Evolutionary conservation across 2,329 filamentous ascomycete species (phyloP).

Genomic region (Cercospora citrullina): DNA sequence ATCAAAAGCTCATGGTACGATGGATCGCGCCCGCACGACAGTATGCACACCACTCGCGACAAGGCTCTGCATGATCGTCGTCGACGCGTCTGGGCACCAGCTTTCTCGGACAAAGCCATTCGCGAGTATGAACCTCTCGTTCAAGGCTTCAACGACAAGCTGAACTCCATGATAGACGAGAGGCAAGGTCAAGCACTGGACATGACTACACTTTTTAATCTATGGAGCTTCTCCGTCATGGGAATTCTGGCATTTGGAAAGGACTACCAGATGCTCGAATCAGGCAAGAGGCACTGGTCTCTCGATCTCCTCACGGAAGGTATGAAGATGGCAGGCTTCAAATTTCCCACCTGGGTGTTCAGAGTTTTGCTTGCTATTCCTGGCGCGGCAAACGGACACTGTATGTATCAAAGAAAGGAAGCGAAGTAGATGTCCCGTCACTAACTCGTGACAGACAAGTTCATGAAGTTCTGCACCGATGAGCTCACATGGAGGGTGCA

Average conservation of each 20-base stretch:
- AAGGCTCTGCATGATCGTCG: slow-evolving; percentile 42
- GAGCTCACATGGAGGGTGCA: slow-evolving; percentile 39
- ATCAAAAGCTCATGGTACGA: slow-evolving; percentile 48
- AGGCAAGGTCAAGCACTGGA: slow-evolving; percentile 37
- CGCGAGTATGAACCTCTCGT: slow-evolving; percentile 46
- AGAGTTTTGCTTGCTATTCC: slow-evolving; percentile 39
- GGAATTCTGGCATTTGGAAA: slow-evolving; percentile 47
- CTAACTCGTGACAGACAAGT: slow-evolving; percentile 27
- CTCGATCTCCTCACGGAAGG: slow-evolving; percentile 42
- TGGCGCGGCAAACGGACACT: slow-evolving; percentile 36
- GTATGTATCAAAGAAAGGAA: background rate
- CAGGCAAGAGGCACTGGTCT: slow-evolving; percentile 39
- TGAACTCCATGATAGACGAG: slow-evolving; percentile 37
- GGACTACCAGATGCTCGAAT: slow-evolving; percentile 44
- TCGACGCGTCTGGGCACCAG: slow-evolving; percentile 45
- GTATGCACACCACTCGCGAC: slow-evolving; percentile 45
- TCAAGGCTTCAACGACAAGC: slow-evolving; percentile 39
- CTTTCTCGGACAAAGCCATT: slow-evolving; percentile 45
- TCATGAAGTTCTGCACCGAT: slow-evolving; percentile 41
- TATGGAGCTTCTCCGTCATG: slow-evolving; percentile 51
- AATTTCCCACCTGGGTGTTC: slow-evolving; percentile 39
- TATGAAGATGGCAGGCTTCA: slow-evolving; percentile 31
- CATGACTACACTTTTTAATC: slow-evolving; percentile 44
- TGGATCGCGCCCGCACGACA: slow-evolving; percentile 35
- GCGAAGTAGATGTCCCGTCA: background rate